Conservation (phyloP, 129 eudicot species). For the Gnaphalium uliginosum region DNA sequence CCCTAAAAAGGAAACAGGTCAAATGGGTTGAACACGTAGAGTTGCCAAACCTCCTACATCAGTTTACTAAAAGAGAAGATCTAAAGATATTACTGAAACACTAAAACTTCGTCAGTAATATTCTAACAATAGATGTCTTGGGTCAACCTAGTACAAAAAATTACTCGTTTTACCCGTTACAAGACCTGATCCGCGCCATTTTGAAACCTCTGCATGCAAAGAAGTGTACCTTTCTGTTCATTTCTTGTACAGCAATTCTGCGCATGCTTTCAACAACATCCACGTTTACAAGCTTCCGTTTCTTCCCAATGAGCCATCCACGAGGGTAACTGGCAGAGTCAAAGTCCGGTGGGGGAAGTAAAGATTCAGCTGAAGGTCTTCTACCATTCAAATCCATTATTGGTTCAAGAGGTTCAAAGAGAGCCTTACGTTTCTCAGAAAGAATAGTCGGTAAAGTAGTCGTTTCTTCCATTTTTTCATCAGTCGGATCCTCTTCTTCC, state of each 20-base stretch:
- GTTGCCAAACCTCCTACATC: not conserved
- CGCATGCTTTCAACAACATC: slow-evolving; percentile 99
- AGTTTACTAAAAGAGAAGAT: not conserved
- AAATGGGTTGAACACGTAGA: not conserved
- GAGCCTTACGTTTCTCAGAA: slow-evolving; percentile 83
- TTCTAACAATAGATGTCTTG: not conserved
- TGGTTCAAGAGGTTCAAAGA: slow-evolving; percentile 90
- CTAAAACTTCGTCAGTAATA: not conserved
- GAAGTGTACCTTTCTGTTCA: slow-evolving; percentile 78
- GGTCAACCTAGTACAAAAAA: not conserved
- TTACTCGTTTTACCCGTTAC: not conserved
- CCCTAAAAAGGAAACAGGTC: not conserved
- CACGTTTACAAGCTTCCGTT: slow-evolving; percentile 89
- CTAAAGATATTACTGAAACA: too few species aligned
- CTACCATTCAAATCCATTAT: slow-evolving; percentile 52
- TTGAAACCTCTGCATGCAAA: not conserved
- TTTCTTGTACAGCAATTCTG: slow-evolving; percentile 88
- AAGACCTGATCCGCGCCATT: not conserved
- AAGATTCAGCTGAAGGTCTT: slow-evolving; percentile 72
- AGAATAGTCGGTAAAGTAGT: slow-evolving; percentile 44
- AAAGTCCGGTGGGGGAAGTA: slow-evolving; percentile 97
- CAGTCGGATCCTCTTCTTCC: slow-evolving; percentile 45
- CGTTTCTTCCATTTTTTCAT: slow-evolving; percentile 57
- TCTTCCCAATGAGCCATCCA: slow-evolving; percentile 96
- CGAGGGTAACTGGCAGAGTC: slow-evolving; percentile 81